Conservation (phyloP, 2,329 filamentous ascomycete species). For the Sporothrix variecibatus region DNA sequence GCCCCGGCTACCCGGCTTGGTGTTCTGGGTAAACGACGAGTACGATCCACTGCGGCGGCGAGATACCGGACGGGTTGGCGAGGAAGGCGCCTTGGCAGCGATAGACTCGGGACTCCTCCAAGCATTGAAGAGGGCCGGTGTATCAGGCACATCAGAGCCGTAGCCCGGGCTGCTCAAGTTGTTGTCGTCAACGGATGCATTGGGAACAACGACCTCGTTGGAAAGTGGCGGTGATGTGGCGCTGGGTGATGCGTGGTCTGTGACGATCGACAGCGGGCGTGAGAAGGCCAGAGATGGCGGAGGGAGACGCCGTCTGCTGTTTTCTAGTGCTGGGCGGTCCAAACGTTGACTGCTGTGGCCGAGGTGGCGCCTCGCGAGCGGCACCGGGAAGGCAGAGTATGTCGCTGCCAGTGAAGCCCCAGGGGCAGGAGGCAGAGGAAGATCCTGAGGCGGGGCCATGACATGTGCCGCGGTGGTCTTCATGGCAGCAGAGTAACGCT, state of each 20-base stretch:
- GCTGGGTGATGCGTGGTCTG: constrained; percentile 54
- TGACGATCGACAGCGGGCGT: constrained; percentile 56
- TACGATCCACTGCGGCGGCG: constrained; percentile 1
- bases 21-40: not conserved
- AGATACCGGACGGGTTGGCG: not conserved
- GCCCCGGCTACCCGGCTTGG: constrained; percentile 3
- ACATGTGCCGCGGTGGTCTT: constrained; percentile 32
- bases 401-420: not conserved
- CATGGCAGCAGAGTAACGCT: constrained; percentile 47
- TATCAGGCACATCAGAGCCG: constrained; percentile 29
- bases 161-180: constrained; percentile 17
- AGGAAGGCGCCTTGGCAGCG: not conserved
- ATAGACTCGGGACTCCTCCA: constrained; percentile 27
- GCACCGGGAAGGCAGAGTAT: not conserved
- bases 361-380: not conserved
- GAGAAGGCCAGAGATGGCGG: constrained; percentile 52
- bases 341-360: not conserved
- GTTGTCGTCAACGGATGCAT: not conserved
- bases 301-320: constrained; percentile 37
- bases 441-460: not conserved
- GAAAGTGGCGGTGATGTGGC: constrained; percentile 32
- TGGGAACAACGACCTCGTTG: not conserved
- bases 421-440: not conserved
- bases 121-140: constrained; percentile 32
- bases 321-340: constrained; percentile 34